A percentile compares a stretch with the other conserved stretches of the same genome.
Conservation (phyloP, 148 eudicot genomes). For the Rhododendron simsii region DNA sequence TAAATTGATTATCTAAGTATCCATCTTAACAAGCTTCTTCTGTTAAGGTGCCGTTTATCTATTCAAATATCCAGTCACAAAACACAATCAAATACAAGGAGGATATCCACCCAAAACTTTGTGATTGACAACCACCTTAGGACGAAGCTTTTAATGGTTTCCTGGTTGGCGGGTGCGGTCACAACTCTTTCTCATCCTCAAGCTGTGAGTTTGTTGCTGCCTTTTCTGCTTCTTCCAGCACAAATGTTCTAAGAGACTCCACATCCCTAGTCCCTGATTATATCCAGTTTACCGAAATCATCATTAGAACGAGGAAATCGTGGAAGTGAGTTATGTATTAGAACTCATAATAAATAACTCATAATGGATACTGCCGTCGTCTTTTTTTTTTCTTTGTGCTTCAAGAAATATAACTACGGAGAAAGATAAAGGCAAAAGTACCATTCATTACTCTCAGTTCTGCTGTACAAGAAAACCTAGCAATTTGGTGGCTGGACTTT, state of each 20-base stretch:
- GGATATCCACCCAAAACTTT: conserved; percentile 4
- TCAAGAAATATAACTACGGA: background rate
- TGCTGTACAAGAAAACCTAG: background rate
- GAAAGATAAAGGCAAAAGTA: too few species aligned
- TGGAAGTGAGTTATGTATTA: background rate
- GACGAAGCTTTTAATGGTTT: background rate
- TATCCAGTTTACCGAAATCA: background rate
- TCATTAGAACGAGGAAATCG: background rate
- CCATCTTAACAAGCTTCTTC: background rate
- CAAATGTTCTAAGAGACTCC: conserved; percentile 68
- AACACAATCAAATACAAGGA: background rate
- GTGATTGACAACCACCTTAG: background rate
- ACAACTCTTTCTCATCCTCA: conserved; percentile 48
- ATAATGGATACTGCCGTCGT: background rate
- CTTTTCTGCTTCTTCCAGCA: conserved; percentile 68
- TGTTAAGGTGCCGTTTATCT: background rate
- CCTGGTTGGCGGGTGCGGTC: conserved; percentile 2
- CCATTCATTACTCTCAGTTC: background rate
- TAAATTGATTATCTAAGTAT: too few species aligned
- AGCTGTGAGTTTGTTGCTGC: conserved; percentile 47
- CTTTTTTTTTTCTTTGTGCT: background rate
- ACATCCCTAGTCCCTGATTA: conserved; percentile 56
- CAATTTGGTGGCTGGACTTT: background rate
- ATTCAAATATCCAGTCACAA: background rate
- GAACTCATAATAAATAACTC: background rate